phyloP scores from a whole-genome alignment of 1,284 basidiomycete species.

The Ganoderma lucidum region DNA sequence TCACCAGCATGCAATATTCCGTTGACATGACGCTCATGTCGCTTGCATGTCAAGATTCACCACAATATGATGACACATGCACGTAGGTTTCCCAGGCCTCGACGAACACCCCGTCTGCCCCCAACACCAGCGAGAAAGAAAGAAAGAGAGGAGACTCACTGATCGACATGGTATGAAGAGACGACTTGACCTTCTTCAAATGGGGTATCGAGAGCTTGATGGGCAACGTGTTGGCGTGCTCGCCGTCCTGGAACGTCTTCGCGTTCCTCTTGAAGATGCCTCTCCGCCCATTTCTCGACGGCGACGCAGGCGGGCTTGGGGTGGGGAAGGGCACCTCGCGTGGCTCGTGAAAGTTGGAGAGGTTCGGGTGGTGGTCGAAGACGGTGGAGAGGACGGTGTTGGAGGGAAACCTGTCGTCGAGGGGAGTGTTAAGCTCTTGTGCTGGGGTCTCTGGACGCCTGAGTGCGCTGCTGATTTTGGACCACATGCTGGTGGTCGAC shows the following conservation, averaged over 20 bases:
- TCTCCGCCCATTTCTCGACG: slow-evolving; percentile 43
- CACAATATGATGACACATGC: background rate
- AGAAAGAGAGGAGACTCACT: slow-evolving; percentile 33
- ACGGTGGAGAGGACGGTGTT: slow-evolving; percentile 55
- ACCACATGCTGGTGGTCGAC: slow-evolving; percentile 58
- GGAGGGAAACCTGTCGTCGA: slow-evolving; percentile 46
- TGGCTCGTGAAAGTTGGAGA: slow-evolving; percentile 59
- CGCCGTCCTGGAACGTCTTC: slow-evolving; percentile 38
- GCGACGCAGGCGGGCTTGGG: slow-evolving; percentile 57
- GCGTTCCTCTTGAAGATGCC: slow-evolving; percentile 49
- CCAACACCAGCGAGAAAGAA: background rate
- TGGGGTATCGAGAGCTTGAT: slow-evolving; percentile 48
- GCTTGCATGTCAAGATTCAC: slow-evolving; percentile 13
- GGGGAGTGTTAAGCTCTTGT: slow-evolving; percentile 38
- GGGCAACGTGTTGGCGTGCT: slow-evolving; percentile 41
- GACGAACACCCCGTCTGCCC: background rate
- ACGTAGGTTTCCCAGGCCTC: slow-evolving; percentile 18
- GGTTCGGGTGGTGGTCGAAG: slow-evolving; percentile 64
- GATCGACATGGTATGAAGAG: slow-evolving; percentile 47
- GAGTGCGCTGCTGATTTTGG: slow-evolving; percentile 64
- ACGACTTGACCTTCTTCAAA: slow-evolving; percentile 65
- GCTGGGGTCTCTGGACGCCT: slow-evolving; percentile 46
- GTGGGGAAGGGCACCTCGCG: slow-evolving; percentile 47
- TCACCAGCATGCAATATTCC: background rate
- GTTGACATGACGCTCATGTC: slow-evolving; percentile 18